phyloP scores from a whole-genome alignment of 106 monocot genomes.

The Dioscorea zingiberensis region DNA sequence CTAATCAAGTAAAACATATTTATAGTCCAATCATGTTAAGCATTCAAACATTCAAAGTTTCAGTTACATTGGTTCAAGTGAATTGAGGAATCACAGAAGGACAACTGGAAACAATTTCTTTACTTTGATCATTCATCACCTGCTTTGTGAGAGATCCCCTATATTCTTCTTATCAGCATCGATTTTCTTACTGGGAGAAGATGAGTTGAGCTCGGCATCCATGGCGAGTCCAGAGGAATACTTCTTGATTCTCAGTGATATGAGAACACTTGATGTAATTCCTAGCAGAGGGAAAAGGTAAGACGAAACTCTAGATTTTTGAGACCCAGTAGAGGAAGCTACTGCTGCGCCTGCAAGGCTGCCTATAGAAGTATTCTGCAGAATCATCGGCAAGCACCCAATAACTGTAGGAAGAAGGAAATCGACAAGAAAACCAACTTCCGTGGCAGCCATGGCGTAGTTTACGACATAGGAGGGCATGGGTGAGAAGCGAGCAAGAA shows the following conservation, averaged over 20 bases:
- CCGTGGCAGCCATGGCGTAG: constrained; percentile 79
- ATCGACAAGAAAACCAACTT: constrained; percentile 74
- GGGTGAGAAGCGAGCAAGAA: constrained; percentile 89
- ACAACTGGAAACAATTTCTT: background rate
- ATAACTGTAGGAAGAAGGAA: constrained; percentile 87
- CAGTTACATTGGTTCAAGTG: background rate
- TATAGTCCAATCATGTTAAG: no score
- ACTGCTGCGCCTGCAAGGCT: constrained; percentile 89
- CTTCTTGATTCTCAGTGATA: constrained; percentile 79
- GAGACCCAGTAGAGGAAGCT: constrained; percentile 41
- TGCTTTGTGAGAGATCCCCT: background rate
- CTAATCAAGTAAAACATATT: no score
- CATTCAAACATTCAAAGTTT: background rate
- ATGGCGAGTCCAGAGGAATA: constrained; percentile 62
- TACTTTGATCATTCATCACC: background rate
- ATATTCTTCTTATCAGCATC: background rate
- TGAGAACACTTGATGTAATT: constrained; percentile 72
- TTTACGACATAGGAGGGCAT: constrained; percentile 92
- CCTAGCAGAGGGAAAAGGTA: constrained; percentile 79
- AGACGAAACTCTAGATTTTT: constrained; percentile 44
- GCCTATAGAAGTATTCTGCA: constrained; percentile 92
- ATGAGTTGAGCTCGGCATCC: constrained; percentile 22
- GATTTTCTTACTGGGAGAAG: background rate
- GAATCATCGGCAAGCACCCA: constrained; percentile 90
- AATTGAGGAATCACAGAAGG: background rate